Conservation (phyloP, 202 grass and related monocot genomes). For the Zoysia matrella region DNA sequence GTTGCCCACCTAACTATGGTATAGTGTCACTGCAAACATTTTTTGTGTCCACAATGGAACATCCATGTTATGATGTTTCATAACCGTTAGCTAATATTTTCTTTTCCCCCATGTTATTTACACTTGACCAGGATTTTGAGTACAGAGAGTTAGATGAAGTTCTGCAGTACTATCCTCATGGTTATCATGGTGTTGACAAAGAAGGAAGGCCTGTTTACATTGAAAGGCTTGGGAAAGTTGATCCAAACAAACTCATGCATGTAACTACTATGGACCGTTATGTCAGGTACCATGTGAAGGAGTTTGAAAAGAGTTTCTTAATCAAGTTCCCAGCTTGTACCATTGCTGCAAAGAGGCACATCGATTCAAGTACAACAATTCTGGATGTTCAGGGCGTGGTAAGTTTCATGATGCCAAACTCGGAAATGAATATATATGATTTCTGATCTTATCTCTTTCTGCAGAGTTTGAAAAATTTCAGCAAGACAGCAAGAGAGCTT, state of each 20-base stretch:
- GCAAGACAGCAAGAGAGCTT: conserved; percentile 69
- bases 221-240: conserved; percentile 65
- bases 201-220: conserved; percentile 61
- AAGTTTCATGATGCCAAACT: conserved; percentile 26
- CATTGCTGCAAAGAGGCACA: conserved; percentile 58
- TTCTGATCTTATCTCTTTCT: conserved; percentile 11
- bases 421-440: background rate
- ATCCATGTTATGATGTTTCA: background rate
- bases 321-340: conserved; percentile 62
- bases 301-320: conserved; percentile 63
- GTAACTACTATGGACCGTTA: conserved; percentile 62
- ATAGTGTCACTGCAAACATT: background rate
- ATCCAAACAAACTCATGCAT: conserved; percentile 64
- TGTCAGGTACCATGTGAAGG: conserved; percentile 60
- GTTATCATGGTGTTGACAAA: conserved; percentile 65
- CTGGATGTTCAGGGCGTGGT: conserved; percentile 69
- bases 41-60: background rate
- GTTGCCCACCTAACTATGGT: background rate
- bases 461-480: conserved; percentile 80
- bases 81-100: conserved; percentile 13
- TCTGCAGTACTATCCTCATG: conserved; percentile 58
- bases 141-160: conserved; percentile 50
- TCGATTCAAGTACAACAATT: conserved; percentile 64
- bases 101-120: conserved; percentile 3
- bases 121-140: conserved; percentile 48